phyloP scores from a whole-genome alignment of 164 flowering plant species.

The Malania oleifera region DNA sequence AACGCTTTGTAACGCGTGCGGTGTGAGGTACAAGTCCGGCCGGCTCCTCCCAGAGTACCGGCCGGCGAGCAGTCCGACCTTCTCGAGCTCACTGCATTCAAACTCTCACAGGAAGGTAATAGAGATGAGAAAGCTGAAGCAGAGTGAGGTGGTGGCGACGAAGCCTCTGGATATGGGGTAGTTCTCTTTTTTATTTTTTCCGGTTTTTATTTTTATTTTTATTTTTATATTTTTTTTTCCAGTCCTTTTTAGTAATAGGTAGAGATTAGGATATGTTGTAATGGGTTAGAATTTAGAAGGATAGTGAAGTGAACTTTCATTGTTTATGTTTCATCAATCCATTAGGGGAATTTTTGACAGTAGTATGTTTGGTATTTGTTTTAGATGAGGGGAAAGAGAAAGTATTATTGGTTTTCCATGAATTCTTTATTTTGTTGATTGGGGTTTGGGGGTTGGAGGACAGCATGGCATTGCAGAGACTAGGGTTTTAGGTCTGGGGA shows the following conservation, averaged over 20 bases:
- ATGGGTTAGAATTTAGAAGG: slow-evolving; percentile 16
- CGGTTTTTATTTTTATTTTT: not conserved
- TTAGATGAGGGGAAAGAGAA: slow-evolving; percentile 9
- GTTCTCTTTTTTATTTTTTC: not conserved
- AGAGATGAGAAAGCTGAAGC: slow-evolving; percentile 75
- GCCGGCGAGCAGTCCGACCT: slow-evolving; percentile 81
- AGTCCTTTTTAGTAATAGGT: not conserved
- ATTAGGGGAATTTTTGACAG: slow-evolving; percentile 15
- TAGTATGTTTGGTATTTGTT: slow-evolving; percentile 6
- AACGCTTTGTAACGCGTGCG: slow-evolving; percentile 92
- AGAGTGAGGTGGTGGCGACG: slow-evolving; percentile 12
- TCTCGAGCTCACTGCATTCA: slow-evolving; percentile 54
- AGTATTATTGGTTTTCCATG: slow-evolving; percentile 2
- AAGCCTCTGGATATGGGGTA: slow-evolving; percentile 27
- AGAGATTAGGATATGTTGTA: slow-evolving; percentile 18
- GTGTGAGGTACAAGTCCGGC: slow-evolving; percentile 86
- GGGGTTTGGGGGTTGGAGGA: not conserved
- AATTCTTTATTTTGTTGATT: slow-evolving; percentile 1
- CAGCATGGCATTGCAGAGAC: not conserved
- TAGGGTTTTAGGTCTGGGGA: not conserved
- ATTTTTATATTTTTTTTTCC: not conserved
- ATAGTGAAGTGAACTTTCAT: not conserved
- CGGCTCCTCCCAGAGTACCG: slow-evolving; percentile 85
- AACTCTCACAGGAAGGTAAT: slow-evolving; percentile 77
- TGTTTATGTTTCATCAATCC: not conserved